Evolutionary conservation across 192 early-diverging fungal genomes (phyloP).

Genomic region (Podila epigama): DNA sequence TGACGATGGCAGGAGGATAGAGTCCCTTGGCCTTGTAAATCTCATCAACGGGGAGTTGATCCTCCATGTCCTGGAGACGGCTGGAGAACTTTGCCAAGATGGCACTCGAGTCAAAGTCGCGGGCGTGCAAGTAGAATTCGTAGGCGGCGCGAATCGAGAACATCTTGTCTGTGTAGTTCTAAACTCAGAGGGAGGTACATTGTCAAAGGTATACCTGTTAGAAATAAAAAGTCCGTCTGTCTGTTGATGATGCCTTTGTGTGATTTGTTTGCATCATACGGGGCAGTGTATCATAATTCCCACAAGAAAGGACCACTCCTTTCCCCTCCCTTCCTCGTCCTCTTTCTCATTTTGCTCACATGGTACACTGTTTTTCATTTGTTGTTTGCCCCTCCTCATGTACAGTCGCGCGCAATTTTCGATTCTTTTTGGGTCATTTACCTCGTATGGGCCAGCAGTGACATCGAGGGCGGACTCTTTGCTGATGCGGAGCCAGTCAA

Average conservation of each 20-base stretch:
- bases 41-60: conserved; percentile 70
- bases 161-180: conserved; percentile 71
- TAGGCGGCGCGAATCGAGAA: conserved; percentile 71
- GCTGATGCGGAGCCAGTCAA: conserved; percentile 73
- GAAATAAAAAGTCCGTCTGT: no score
- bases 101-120: conserved; percentile 64
- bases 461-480: conserved; percentile 70
- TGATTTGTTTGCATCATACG: no score
- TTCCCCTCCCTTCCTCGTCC: no score
- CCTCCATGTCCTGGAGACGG: conserved; percentile 70
- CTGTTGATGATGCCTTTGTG: no score
- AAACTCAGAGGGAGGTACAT: not conserved
- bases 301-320: no score
- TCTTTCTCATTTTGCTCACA: no score
- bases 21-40: conserved; percentile 68
- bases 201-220: no score
- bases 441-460: conserved; percentile 77
- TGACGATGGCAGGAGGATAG: conserved; percentile 72
- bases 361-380: conserved; percentile 6
- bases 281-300: no score
- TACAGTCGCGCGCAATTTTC: not conserved
- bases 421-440: conserved; percentile 1
- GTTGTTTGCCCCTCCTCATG: not conserved
- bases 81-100: conserved; percentile 70
- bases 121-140: conserved; percentile 72